Evolutionary conservation across 352 stramenopile species (phyloP), one percentile per base, ranked within the genome.

Genomic region (Globisporangium alternatum): DNA sequence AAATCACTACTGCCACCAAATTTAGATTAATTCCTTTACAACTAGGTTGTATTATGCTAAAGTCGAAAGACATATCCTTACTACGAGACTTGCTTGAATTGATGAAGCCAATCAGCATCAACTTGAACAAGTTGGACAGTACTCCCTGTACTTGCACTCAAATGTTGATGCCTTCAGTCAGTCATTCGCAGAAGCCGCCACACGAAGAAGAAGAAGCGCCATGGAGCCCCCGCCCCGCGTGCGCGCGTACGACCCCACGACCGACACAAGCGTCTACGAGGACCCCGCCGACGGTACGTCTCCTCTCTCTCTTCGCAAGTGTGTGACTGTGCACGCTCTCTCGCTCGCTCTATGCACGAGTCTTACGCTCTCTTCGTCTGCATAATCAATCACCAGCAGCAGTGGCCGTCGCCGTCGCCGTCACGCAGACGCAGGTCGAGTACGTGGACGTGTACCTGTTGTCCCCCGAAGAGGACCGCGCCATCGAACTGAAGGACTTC

Each of bases 381-480:
- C 5, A 63, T 65, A 31, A 86, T 58, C 7, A 12, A 35, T 35
- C 25, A 21, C 31, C 30, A 56, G 6, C n/a, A 39, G 30, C 30
- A 31, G 31, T 7, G 19, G 7, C 21, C 4, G 35, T 37, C 19
- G 7, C 21, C 4, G 35, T 37, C 19, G 19, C 13, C 59, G 53
- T 30, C 25, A 43, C 10, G 25, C 56, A 52, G n/a, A 31, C 33
- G 3, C 69, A 88, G 60, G 82, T 65, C 17, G 84, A 93, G 64
- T 74, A 59, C 56, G 77, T 93, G 57, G 80, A 89, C 62, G 84
- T 91, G 48, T 93, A 93, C 65, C 62, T 93, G 45, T 60, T 93
- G 37, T 69, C 76, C 22, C 83, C 82, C 5, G 82, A 90, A 59
- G 81, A 87, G 31, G 66, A 75, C 39, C 82, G 82, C 48, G 77